phyloP scores from a whole-genome alignment of 164 flowering plant genomes.

The Tetrastigma voinierianum region DNA sequence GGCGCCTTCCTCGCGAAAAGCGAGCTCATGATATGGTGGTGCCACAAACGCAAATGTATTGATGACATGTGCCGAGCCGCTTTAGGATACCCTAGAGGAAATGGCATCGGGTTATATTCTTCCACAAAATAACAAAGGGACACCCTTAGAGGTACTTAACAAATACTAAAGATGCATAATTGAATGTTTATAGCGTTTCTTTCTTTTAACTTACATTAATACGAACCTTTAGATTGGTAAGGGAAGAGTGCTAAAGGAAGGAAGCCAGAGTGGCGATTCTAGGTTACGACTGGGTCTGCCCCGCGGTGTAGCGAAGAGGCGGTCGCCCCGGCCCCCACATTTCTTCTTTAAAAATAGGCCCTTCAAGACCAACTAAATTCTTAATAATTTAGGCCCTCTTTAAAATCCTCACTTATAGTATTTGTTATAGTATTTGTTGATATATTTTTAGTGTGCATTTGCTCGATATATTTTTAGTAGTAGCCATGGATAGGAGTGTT shows the following conservation, averaged over 20 bases:
- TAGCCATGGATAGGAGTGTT: too few species aligned
- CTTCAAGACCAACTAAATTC: too few species aligned
- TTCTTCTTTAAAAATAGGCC: too few species aligned
- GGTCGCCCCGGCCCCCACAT: too few species aligned
- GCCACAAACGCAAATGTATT: conserved; percentile 48
- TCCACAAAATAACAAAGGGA: conserved; percentile 50
- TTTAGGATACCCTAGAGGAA: conserved; percentile 51
- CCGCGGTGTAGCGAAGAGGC: too few species aligned
- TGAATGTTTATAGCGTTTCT: not conserved
- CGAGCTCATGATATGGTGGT: conserved; percentile 51
- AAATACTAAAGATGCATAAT: not conserved
- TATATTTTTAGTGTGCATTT: too few species aligned
- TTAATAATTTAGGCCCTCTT: too few species aligned
- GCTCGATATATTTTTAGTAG: too few species aligned
- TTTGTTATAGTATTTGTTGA: too few species aligned
- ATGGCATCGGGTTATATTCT: conserved; percentile 38
- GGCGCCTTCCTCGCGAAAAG: conserved; percentile 48
- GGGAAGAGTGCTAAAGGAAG: conserved; percentile 41
- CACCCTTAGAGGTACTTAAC: conserved; percentile 34
- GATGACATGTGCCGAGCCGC: conserved; percentile 49
- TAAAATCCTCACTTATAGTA: too few species aligned
- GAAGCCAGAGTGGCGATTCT: conserved; percentile 36
- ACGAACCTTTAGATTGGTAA: conserved; percentile 36
- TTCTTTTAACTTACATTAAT: not conserved
- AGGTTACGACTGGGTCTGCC: too few species aligned